Percentiles rank a stretch among this genome's conserved stretches.
Conservation (phyloP, 2,329 filamentous ascomycete species). For the Cladophialophora chaetospira region DNA sequence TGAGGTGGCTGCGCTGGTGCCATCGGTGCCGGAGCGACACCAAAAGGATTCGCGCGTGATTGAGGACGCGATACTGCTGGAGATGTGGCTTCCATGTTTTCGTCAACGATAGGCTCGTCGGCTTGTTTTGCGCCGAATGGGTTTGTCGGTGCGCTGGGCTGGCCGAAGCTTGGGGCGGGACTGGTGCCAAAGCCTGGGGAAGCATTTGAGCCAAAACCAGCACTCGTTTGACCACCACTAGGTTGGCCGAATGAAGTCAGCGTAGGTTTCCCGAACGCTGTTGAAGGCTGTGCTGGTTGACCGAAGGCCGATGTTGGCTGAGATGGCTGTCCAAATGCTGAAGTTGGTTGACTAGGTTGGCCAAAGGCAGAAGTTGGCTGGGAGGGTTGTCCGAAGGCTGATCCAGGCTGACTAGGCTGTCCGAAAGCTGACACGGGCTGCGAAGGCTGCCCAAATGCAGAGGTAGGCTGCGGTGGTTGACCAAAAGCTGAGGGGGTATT, state of each 20-base stretch:
- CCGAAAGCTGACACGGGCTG: slow-evolving; percentile 38
- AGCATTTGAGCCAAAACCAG: too few relatives aligned
- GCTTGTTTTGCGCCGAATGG: slow-evolving; percentile 39
- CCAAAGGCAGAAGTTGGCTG: slow-evolving; percentile 25
- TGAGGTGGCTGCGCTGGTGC: slow-evolving; percentile 8
- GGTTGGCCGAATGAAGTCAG: slow-evolving; percentile 24
- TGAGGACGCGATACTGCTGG: slow-evolving; percentile 39
- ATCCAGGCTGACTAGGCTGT: slow-evolving; percentile 34
- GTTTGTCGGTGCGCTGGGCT: slow-evolving; percentile 43
- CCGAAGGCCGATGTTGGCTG: slow-evolving; percentile 26
- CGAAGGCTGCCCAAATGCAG: slow-evolving; percentile 39
- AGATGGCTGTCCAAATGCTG: slow-evolving; percentile 28
- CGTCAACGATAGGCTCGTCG: slow-evolving; percentile 21
- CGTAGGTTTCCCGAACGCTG: too few relatives aligned
- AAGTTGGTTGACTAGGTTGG: slow-evolving; percentile 16
- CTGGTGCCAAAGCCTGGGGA: too few relatives aligned
- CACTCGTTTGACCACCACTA: too few relatives aligned
- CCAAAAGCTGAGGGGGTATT: slow-evolving; percentile 39
- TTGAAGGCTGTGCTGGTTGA: slow-evolving; percentile 34
- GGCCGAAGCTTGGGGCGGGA: too few relatives aligned
- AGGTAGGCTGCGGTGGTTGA: slow-evolving; percentile 35
- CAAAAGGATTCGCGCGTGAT: slow-evolving; percentile 35
- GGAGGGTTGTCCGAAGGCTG: slow-evolving; percentile 21
- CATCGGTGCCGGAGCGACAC: slow-evolving; percentile 34
- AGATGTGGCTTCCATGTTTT: slow-evolving; percentile 28